Percentiles rank a stretch among this genome's conserved stretches.
phyloP scores from a whole-genome alignment of 805 yeast genomes.

The Candida insectalens region DNA sequence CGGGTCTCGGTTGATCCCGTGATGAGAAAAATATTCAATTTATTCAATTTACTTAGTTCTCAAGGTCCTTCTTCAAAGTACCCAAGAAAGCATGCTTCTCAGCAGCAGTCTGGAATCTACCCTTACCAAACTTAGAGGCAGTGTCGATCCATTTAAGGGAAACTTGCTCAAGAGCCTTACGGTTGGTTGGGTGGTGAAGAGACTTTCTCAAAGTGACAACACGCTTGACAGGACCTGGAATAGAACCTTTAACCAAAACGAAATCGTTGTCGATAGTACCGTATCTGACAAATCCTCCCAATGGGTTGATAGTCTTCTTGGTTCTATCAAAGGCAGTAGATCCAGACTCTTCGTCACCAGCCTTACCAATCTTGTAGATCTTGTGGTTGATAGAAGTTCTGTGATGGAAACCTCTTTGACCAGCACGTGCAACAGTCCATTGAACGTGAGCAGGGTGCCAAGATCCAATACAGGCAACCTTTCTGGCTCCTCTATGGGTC shows the following conservation, averaged over 20 bases:
- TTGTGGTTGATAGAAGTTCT: conserved; percentile 99
- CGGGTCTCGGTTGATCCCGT: no score
- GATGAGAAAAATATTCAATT: no score
- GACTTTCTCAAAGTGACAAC: conserved; percentile 98
- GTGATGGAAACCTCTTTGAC: conserved; percentile 99
- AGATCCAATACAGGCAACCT: conserved; percentile 99
- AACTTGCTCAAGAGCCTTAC: conserved; percentile 95
- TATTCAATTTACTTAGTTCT: conserved; percentile 23
- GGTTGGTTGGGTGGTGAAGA: conserved; percentile 93
- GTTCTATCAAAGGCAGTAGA: conserved; percentile 99
- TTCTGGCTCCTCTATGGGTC: conserved; percentile 99
- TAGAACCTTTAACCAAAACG: conserved; percentile 95
- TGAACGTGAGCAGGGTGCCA: conserved; percentile 99
- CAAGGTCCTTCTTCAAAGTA: conserved; percentile 96
- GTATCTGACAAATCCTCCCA: conserved; percentile 99
- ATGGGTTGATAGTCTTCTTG: conserved; percentile 98
- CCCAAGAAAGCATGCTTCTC: conserved; percentile 99
- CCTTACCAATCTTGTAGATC: conserved; percentile 98
- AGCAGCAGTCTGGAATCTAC: conserved; percentile 99
- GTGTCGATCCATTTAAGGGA: conserved; percentile 99
- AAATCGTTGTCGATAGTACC: conserved; percentile 98
- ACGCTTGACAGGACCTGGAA: conserved; percentile 99
- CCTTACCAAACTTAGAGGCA: conserved; percentile 99
- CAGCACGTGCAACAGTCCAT: conserved; percentile 99
- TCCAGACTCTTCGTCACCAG: conserved; percentile 88